Base-by-base conservation (phyloP, 1,284 basidiomycete genomes). In the Cryptococcus hybrid region DNA sequence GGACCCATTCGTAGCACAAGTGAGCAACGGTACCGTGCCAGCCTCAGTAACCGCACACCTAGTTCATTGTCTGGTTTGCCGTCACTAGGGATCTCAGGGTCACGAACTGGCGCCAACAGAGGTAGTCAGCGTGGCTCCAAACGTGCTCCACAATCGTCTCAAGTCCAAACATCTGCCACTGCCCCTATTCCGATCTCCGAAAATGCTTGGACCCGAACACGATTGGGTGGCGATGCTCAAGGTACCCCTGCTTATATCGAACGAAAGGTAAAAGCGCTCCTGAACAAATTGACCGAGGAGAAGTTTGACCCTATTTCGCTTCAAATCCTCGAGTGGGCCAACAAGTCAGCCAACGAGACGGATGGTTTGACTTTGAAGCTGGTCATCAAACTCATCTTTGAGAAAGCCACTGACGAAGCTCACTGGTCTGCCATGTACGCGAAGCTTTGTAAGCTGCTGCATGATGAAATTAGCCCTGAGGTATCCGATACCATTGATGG, bases 371-470 rank as follows among this genome's bases (percentile, higher is more conserved):
- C 93, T 1, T 84, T 98, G 68, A 92, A 94, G 67, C 90, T 94
- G 70, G 94, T 97, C 73, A 97, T 96, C 79, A 87, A 88, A 65
- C 87, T 97, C 55, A 90, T 98, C 47, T 97, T 97, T 77, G 93
- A 98, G 78, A 95, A 95, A 83, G 93, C 93, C 3, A 96, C 90
- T 24, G 91, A 95, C 78, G 93, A 98, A 78, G 91, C 91, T 13
- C 86, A 88, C 40, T 96, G 90, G 88, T 93, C 90, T 8, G 90
- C 92, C 81, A 96, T 97, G 90, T 97, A 98, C 76, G 95, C 95
- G 35, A 86, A 89, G 52, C 82, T 99, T 48, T 97, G 93, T 75
- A 84, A 90, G 62, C 92, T 93, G 83, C 88, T 98, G 83, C 89
- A 92, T 85, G 90, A 92, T 77, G 84, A 86, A 71, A 87, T 97